Evolutionary conservation across 2,329 filamentous ascomycete genomes (phyloP).

Genomic region (Neoscytalidium dimidiatum): DNA sequence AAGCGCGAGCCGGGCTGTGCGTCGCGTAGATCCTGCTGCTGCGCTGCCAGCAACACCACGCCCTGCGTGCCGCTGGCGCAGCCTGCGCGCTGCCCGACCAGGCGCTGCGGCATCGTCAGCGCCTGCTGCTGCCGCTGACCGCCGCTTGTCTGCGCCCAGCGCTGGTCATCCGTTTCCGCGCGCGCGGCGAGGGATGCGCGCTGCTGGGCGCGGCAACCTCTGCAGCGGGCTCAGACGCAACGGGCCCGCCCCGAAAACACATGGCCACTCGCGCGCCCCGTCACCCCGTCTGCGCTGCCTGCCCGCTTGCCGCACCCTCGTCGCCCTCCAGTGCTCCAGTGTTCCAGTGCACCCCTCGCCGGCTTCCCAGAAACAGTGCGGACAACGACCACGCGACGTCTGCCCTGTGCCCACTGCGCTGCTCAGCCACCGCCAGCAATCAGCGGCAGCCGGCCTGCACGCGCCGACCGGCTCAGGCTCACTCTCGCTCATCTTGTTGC

Average conservation of each 20-base stretch:
- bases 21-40: conserved; percentile 12
- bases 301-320: not conserved
- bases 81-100: not conserved
- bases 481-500: not conserved
- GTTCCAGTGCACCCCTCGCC: not conserved
- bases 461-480: too few relatives aligned
- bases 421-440: conserved; percentile 17
- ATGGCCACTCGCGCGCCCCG: not conserved
- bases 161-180: not conserved
- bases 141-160: not conserved
- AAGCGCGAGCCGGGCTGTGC: conserved; percentile 18
- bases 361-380: not conserved
- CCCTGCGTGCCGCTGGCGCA: conserved; percentile 1
- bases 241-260: not conserved
- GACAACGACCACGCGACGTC: conserved; percentile 5
- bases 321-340: not conserved
- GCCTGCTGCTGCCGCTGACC: not conserved
- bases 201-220: conserved; percentile 3
- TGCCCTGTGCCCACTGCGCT: conserved; percentile 11
- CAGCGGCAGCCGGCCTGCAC: conserved; percentile 8
- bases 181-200: conserved; percentile 2
- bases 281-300: not conserved
- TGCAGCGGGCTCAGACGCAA: conserved; percentile 1
- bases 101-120: not conserved
- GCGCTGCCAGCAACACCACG: conserved; percentile 11